These are phyloP conservation scores for Rosa persica DNA, from an alignment of 306 rosid species.

Conservation along the genomic window DNA sequence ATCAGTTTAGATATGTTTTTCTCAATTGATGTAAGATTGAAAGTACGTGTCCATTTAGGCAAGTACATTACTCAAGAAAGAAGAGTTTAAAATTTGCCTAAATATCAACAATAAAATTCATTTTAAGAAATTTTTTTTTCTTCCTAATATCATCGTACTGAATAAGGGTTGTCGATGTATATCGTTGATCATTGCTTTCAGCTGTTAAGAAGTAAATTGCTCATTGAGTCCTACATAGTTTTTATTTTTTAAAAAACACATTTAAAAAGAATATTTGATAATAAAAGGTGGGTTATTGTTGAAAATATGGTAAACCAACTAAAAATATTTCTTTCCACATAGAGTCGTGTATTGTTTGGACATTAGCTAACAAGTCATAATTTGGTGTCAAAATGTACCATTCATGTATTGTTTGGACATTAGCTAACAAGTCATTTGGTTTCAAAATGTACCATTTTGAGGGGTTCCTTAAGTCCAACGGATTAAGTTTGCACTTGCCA, in stretches of 20 bases:
- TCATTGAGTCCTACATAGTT: neutral
- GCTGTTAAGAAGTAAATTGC: neutral
- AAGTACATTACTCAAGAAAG: too few relatives aligned
- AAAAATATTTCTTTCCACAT: neutral
- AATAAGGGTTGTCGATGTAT: too few relatives aligned
- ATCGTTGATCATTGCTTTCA: neutral
- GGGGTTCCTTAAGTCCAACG: neutral
- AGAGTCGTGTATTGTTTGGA: neutral
- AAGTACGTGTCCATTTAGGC: too few relatives aligned
- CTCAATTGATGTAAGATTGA: too few relatives aligned
- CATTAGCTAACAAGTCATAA: neutral
- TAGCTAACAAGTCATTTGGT: neutral
- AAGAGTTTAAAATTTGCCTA: too few relatives aligned
- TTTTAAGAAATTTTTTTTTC: too few relatives aligned
- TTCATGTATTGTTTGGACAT: neutral
- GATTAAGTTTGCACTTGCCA: neutral
- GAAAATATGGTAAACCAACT: neutral
- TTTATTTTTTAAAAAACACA: neutral
- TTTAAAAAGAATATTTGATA: neutral
- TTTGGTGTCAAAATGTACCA: neutral
- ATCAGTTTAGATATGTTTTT: too few relatives aligned
- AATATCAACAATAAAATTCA: too few relatives aligned
- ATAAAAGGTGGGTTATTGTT: neutral
- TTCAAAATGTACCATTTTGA: neutral
- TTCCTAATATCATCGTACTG: too few relatives aligned